Evolutionary conservation across 1,284 basidiomycete genomes (phyloP), one percentile per base, ranked within the genome.

Genomic region (Porodaedalea pini): DNA sequence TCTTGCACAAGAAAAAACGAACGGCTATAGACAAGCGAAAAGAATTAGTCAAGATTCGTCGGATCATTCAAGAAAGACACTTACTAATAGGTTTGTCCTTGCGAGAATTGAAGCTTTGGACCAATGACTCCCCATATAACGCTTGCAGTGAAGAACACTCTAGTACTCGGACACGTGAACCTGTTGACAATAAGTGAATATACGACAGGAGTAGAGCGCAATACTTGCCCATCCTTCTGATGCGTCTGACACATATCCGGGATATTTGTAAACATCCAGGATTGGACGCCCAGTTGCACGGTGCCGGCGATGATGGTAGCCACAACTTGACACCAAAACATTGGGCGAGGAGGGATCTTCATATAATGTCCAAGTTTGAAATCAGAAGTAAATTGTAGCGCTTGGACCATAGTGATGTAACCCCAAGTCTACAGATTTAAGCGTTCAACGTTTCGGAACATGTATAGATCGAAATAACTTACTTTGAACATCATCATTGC

Each of bases 331-430:
- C 69, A 71, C 63, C 71, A 75, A 66, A 89, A 84, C 78, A 88
- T 83, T 7, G 75, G 68, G 49, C 76, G 69, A 15, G 78, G 79
- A 44, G 76, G 75, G 37, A 86, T 73, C 69, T 88, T 87, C 85
- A 87, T 87, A 70, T 87, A 86, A 61, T 87, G 85, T 2, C 83
- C 84, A 31, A 87, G 78, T 65, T 87, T 86, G 68, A 86, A 82
- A 66, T 88, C 86, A 11, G 79, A 78, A 2, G 85, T 78, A 68
- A 88, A 88, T n/a, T 62, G 57, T 62, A 69, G 58, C 60, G 73
- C 75, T 66, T 77, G 76, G 0, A 68, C 68, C 67, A 76, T 73
- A 5, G 74, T 69, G 61, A 77, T 73, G 57, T 75, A 75, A 2
- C 71, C 75, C 64, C 73, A 76, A 13, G 78, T 78, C 72, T 79